Percentiles rank a stretch among this genome's conserved stretches.
phyloP scores from a whole-genome alignment of 2,329 filamentous ascomycete species.

The Pyrenophora teres region DNA sequence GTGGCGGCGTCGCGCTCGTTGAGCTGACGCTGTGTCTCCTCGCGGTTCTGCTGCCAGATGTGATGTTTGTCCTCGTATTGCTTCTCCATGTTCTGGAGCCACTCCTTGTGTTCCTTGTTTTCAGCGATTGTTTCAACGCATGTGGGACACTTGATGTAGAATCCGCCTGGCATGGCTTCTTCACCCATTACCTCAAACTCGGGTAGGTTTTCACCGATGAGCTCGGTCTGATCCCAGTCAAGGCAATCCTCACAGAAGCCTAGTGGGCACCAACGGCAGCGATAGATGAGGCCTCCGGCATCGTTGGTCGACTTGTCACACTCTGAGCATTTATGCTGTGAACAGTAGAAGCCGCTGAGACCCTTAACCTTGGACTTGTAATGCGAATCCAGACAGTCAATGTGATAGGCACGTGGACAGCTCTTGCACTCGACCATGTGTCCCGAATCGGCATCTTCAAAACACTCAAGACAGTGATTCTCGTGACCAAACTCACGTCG shows the following conservation, averaged over 20 bases:
- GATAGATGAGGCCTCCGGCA: slow-evolving; percentile 56
- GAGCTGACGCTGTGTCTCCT: slow-evolving; percentile 18
- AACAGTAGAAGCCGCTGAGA: slow-evolving; percentile 57
- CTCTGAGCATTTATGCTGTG: slow-evolving; percentile 60
- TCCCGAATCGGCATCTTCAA: slow-evolving; percentile 50
- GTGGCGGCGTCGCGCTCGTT: slow-evolving; percentile 16
- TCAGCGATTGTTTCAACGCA: slow-evolving; percentile 42
- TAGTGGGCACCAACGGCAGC: slow-evolving; percentile 60
- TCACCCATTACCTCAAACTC: slow-evolving; percentile 60
- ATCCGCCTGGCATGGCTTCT: slow-evolving; percentile 50
- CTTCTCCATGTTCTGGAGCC: slow-evolving; percentile 29
- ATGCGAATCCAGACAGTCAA: slow-evolving; percentile 52
- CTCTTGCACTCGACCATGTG: slow-evolving; percentile 55
- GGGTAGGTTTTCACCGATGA: slow-evolving; percentile 58
- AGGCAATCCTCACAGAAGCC: slow-evolving; percentile 65
- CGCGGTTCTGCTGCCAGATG: slow-evolving; percentile 25
- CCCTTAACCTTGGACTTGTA: slow-evolving; percentile 51
- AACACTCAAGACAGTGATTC: slow-evolving; percentile 58
- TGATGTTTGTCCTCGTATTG: slow-evolving; percentile 32
- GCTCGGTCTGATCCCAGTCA: slow-evolving; percentile 56
- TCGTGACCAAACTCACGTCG: slow-evolving; percentile 55
- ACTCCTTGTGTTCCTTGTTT: slow-evolving; percentile 27
- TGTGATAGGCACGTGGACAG: slow-evolving; percentile 62
- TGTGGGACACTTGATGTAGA: slow-evolving; percentile 57
- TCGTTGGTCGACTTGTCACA: slow-evolving; percentile 59